Percentiles rank a stretch among this genome's conserved stretches.
Evolutionary conservation across 305 asterid genomes (phyloP).

Genomic region (Rubia occidens): DNA sequence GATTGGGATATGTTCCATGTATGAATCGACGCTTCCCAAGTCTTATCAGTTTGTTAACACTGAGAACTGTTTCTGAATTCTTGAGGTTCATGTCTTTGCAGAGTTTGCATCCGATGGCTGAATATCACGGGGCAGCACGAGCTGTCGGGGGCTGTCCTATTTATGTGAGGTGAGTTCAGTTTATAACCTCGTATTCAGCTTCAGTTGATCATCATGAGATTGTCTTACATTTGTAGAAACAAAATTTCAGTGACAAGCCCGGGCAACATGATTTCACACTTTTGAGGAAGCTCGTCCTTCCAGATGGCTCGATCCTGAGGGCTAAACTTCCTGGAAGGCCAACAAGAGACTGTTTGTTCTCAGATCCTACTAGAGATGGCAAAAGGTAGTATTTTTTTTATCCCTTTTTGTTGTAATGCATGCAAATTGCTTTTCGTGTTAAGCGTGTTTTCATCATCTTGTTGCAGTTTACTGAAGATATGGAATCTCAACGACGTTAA

Average conservation of each 20-base stretch:
- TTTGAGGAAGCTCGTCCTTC: conserved; percentile 76
- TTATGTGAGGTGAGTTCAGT: conserved; percentile 52
- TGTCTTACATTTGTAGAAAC: neutral
- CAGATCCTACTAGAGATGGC: conserved; percentile 95
- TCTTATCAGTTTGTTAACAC: neutral
- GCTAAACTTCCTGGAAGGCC: conserved; percentile 95
- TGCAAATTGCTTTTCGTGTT: neutral
- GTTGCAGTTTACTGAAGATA: conserved; percentile 63
- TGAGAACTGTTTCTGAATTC: neutral
- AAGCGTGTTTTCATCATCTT: neutral
- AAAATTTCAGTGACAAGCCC: conserved; percentile 66
- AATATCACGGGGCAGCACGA: conserved; percentile 86
- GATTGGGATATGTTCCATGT: conserved; percentile 99
- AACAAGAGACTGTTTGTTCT: conserved; percentile 78
- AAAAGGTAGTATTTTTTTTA: conserved; percentile 28
- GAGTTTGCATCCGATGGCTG: conserved; percentile 96
- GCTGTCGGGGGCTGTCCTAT: conserved; percentile 93
- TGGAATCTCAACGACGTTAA: conserved; percentile 74
- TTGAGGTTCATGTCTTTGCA: conserved; percentile 17
- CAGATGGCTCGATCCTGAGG: conserved; percentile 77
- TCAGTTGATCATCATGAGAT: neutral
- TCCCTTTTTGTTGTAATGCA: neutral
- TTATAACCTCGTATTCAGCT: neutral
- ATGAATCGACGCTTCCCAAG: conserved; percentile 20
- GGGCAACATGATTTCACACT: conserved; percentile 81